Percentiles rank a stretch among this genome's conserved stretches.
Conservation (phyloP, 164 flowering plant genomes). For the Pachysandra terminalis region DNA sequence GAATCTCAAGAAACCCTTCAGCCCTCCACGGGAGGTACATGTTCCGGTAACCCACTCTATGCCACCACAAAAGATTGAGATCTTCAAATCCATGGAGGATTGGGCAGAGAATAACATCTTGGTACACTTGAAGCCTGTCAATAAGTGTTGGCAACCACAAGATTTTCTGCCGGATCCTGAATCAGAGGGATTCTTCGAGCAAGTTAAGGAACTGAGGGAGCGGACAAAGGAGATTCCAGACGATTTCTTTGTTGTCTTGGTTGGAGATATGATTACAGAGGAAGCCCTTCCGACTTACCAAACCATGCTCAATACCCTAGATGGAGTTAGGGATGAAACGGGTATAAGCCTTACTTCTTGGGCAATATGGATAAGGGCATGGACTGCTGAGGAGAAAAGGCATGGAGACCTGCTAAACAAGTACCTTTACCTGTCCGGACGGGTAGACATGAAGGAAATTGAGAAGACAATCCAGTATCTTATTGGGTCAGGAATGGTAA, state of each 20-base stretch:
- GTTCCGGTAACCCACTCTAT: conserved; percentile 65
- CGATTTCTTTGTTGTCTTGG: conserved; percentile 63
- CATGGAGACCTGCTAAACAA: conserved; percentile 65
- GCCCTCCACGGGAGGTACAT: conserved; percentile 58
- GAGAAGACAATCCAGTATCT: conserved; percentile 76
- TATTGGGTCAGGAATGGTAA: conserved; percentile 80
- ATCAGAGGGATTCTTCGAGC: conserved; percentile 54
- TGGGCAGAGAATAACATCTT: conserved; percentile 67
- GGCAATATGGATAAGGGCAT: conserved; percentile 76
- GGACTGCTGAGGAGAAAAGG: conserved; percentile 69
- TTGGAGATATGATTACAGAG: conserved; percentile 68
- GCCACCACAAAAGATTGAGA: conserved; percentile 70
- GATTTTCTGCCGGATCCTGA: conserved; percentile 71
- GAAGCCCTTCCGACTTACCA: conserved; percentile 66
- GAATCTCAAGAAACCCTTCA: conserved; percentile 49
- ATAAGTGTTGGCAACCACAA: conserved; percentile 76
- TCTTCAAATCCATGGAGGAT: conserved; percentile 55
- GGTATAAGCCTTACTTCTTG: conserved; percentile 74
- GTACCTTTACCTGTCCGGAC: conserved; percentile 60
- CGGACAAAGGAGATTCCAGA: conserved; percentile 68
- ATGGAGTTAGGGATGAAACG: conserved; percentile 62
- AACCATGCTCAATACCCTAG: conserved; percentile 66
- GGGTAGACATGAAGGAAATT: conserved; percentile 69
- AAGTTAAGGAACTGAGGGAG: conserved; percentile 57
- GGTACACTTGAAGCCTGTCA: conserved; percentile 58